These are phyloP conservation scores for Actinidia arguta DNA, from an alignment of 179 eudicot species.

Conservation along the genomic window DNA sequence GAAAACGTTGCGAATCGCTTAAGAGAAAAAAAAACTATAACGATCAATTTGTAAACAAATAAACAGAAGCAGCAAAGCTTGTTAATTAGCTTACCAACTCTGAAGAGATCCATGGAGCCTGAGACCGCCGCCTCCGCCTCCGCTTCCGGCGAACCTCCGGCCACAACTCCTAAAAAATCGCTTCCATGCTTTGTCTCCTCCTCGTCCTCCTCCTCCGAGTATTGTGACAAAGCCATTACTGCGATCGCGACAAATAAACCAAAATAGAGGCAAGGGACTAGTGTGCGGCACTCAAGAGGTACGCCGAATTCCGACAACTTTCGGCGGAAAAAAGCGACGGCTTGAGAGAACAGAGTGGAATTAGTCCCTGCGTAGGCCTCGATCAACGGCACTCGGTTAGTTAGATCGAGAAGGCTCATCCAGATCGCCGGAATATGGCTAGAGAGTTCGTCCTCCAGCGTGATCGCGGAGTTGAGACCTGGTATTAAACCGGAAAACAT, in stretches of 20 bases:
- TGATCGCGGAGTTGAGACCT: conserved; percentile 20
- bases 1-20: background rate
- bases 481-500: conserved; percentile 18
- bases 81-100: background rate
- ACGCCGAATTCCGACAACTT: background rate
- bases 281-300: background rate
- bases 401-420: background rate
- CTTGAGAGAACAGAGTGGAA: background rate
- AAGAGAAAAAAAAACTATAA: background rate
- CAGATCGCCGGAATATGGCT: background rate
- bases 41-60: background rate
- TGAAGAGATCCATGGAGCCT: background rate
- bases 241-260: background rate
- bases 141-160: background rate
- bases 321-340: background rate
- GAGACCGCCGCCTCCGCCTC: no score
- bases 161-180: background rate
- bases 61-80: background rate
- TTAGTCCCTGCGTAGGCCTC: background rate
- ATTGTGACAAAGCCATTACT: background rate
- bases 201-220: background rate
- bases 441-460: background rate
- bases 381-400: background rate
- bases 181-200: background rate
- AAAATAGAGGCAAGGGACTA: background rate